Percentiles rank a stretch among this genome's conserved stretches.
Evolutionary conservation across 495 filamentous ascomycete species (phyloP).

Genomic region (Bryoglossum gracile): DNA sequence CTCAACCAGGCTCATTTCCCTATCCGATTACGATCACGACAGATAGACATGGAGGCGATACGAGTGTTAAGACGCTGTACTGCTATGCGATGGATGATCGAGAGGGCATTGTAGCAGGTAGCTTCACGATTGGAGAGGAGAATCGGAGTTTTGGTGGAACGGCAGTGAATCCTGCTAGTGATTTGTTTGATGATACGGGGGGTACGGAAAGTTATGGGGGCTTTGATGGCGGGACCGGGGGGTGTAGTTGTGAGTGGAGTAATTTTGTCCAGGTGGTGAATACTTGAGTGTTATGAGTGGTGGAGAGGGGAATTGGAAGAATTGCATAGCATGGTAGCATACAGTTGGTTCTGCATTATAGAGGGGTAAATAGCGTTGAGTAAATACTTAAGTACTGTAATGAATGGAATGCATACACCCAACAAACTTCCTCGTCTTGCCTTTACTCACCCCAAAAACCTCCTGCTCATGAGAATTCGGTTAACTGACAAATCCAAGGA

Average conservation of each 20-base stretch:
- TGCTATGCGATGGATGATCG: slow-evolving; percentile 55
- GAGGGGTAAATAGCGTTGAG: too few relatives aligned
- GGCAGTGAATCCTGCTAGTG: slow-evolving; percentile 50
- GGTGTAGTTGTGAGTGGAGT: slow-evolving; percentile 66
- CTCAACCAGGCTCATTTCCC: slow-evolving; percentile 68
- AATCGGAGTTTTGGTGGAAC: slow-evolving; percentile 51
- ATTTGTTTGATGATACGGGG: slow-evolving; percentile 37
- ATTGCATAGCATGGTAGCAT: too few relatives aligned
- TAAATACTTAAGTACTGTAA: too few relatives aligned
- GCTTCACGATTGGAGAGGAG: slow-evolving; percentile 50
- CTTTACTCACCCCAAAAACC: too few relatives aligned
- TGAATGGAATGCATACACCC: too few relatives aligned
- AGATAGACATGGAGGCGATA: slow-evolving; percentile 71
- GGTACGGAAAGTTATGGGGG: slow-evolving; percentile 43
- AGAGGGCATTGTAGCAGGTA: slow-evolving; percentile 42
- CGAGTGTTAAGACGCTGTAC: slow-evolving; percentile 58
- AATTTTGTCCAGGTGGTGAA: slow-evolving; percentile 47
- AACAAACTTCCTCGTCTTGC: too few relatives aligned
- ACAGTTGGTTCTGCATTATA: too few relatives aligned
- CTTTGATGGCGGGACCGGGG: slow-evolving; percentile 64
- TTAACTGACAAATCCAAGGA: too few relatives aligned
- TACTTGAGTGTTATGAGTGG: background rate
- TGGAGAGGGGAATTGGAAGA: background rate
- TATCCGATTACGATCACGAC: slow-evolving; percentile 76
- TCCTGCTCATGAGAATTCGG: too few relatives aligned